A percentile compares a stretch with the other conserved stretches of the same genome.
These are phyloP conservation scores for Coniochaeta sp. DNA, from an alignment of 2,329 filamentous ascomycete genomes.

Conservation along the genomic window DNA sequence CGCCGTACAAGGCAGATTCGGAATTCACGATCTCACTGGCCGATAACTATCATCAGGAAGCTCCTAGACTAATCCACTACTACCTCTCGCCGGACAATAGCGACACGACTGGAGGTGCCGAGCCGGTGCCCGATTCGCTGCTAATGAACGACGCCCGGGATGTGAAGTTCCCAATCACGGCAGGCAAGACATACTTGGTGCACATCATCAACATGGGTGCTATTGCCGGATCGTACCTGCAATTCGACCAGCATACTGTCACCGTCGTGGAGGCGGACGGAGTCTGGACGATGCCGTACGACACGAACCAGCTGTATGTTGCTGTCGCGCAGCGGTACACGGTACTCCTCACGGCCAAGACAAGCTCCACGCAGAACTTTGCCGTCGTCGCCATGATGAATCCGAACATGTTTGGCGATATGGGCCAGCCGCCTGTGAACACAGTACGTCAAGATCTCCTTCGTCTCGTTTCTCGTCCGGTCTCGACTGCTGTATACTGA, in stretches of 20 bases:
- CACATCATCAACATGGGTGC: conserved; percentile 66
- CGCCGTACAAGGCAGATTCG: conserved; percentile 51
- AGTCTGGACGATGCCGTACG: conserved; percentile 52
- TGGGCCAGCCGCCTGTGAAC: background rate
- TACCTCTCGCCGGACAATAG: conserved; percentile 43
- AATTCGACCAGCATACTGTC: conserved; percentile 61
- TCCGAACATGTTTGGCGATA: conserved; percentile 55
- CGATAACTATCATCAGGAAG: conserved; percentile 61
- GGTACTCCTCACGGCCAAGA: conserved; percentile 56
- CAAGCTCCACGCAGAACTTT: conserved; percentile 54
- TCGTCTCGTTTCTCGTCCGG: background rate
- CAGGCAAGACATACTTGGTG: conserved; percentile 65
- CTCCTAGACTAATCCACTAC: conserved; percentile 32
- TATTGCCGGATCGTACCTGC: conserved; percentile 59
- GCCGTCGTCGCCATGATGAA: conserved; percentile 64
- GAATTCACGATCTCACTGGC: conserved; percentile 57
- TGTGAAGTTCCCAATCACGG: conserved; percentile 48
- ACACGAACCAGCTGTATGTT: conserved; percentile 57
- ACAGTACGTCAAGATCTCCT: background rate
- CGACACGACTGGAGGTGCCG: conserved; percentile 38
- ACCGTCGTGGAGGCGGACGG: conserved; percentile 67
- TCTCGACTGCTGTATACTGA: background rate
- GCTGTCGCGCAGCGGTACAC: conserved; percentile 58
- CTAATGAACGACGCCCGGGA: conserved; percentile 65
- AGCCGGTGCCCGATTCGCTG: conserved; percentile 59